Percentiles rank a stretch among this genome's conserved stretches.
Evolutionary conservation across 495 filamentous ascomycete genomes (phyloP).

Genomic region (Penicillium waksmanii): DNA sequence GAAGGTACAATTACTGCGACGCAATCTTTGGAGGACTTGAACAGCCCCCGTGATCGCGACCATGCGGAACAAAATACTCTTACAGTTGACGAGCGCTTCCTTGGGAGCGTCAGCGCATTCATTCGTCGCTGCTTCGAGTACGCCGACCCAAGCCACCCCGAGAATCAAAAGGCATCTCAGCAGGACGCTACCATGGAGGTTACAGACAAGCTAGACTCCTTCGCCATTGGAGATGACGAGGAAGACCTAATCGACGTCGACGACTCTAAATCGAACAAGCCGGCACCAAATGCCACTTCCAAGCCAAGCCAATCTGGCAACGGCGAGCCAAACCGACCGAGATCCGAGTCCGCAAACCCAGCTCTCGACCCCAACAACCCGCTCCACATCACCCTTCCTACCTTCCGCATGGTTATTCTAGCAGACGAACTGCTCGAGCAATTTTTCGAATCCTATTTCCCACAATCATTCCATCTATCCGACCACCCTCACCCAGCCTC

Average conservation of each 20-base stretch:
- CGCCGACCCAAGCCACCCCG: slow-evolving; percentile 86
- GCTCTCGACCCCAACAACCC: slow-evolving; percentile 92
- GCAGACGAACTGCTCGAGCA: slow-evolving; percentile 94
- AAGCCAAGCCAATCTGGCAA: slow-evolving; percentile 12
- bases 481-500: slow-evolving; percentile 47
- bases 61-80: slow-evolving; percentile 39
- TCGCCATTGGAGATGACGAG: slow-evolving; percentile 81
- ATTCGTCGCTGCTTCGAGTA: slow-evolving; percentile 98
- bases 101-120: slow-evolving; percentile 91
- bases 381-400: slow-evolving; percentile 93
- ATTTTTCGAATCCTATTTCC: slow-evolving; percentile 88
- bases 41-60: slow-evolving; percentile 25
- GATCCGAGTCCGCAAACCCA: slow-evolving; percentile 67
- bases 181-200: slow-evolving; percentile 33
- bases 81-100: slow-evolving; percentile 74
- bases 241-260: slow-evolving; percentile 70
- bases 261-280: slow-evolving; percentile 32
- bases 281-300: slow-evolving; percentile 18
- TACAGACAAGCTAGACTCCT: slow-evolving; percentile 59
- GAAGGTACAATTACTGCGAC: slow-evolving; percentile 66
- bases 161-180: slow-evolving; percentile 47
- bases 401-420: slow-evolving; percentile 97
- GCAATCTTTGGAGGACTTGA: slow-evolving; percentile 41
- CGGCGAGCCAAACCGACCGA: slow-evolving; percentile 24
- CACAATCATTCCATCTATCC: slow-evolving; percentile 70